Percentiles rank a stretch among this genome's conserved stretches.
Conservation (phyloP, 768 basidiomycete genomes). For the Thelephora ganbajun region DNA sequence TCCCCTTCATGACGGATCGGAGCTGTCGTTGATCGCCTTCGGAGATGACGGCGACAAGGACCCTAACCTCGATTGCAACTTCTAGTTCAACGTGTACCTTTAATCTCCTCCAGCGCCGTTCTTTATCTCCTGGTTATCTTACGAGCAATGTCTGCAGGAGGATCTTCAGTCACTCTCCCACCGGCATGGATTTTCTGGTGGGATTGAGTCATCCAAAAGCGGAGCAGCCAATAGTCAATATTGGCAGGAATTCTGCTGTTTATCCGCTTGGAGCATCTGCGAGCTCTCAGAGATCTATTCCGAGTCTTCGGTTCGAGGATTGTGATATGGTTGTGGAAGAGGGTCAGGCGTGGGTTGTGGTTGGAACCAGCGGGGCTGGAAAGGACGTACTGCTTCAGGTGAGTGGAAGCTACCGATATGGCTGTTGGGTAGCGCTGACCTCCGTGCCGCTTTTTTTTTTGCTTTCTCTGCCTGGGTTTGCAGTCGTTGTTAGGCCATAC, state of each 20-base stretch:
- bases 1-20: too few relatives aligned
- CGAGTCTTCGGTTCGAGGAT: constrained; percentile 21
- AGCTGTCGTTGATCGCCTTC: too few relatives aligned
- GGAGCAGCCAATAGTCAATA: not conserved
- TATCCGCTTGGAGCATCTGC: not conserved
- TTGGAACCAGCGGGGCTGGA: constrained; percentile 50
- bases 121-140: too few relatives aligned
- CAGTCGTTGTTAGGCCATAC: constrained; percentile 61
- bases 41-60: too few relatives aligned
- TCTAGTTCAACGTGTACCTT: too few relatives aligned
- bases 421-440: not conserved
- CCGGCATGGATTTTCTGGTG: too few relatives aligned
- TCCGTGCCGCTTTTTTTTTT: too few relatives aligned
- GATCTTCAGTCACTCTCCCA: too few relatives aligned
- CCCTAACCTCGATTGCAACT: too few relatives aligned
- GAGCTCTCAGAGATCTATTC: not conserved
- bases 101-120: too few relatives aligned
- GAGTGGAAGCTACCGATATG: constrained; percentile 7
- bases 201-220: not conserved
- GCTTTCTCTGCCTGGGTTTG: too few relatives aligned
- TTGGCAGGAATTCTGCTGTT: not conserved
- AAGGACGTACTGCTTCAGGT: constrained; percentile 58
- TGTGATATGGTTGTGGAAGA: constrained; percentile 47
- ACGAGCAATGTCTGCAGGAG: too few relatives aligned
- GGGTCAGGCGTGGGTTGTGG: constrained; percentile 62